These are phyloP conservation scores for Inonotus hispidus DNA, from an alignment of 1,284 basidiomycete species.

Conservation along the genomic window DNA sequence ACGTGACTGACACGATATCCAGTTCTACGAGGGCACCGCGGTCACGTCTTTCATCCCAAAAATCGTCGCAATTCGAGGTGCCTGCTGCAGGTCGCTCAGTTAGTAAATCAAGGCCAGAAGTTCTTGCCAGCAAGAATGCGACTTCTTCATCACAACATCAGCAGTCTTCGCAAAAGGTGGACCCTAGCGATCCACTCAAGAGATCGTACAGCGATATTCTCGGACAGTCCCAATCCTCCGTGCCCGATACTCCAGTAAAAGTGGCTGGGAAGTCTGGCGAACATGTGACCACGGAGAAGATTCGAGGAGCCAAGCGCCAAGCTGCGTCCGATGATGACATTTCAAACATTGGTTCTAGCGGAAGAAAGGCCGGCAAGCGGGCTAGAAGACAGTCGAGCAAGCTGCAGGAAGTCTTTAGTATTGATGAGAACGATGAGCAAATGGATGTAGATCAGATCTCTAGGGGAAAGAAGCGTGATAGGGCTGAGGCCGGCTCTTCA, in stretches of 20 bases:
- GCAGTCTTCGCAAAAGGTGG: constrained; percentile 1
- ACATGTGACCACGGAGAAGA: background rate
- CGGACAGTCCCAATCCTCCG: background rate
- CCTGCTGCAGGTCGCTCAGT: background rate
- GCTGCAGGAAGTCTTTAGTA: constrained; percentile 5
- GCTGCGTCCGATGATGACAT: constrained; percentile 33
- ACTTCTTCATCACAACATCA: background rate
- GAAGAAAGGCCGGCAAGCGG: constrained; percentile 27
- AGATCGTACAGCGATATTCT: background rate
- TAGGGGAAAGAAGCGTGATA: constrained; percentile 70
- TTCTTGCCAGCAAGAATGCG: background rate
- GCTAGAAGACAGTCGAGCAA: constrained; percentile 13
- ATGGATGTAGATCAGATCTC: constrained; percentile 30
- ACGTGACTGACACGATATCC: background rate
- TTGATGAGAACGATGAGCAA: constrained; percentile 13
- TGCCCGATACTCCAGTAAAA: constrained; percentile 4
- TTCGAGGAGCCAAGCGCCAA: constrained; percentile 47
- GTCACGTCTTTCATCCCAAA: background rate
- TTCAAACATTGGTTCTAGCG: constrained; percentile 29
- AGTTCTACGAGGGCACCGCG: background rate
- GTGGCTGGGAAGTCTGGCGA: background rate
- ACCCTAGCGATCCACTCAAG: background rate
- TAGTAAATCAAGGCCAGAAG: background rate
- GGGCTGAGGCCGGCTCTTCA: constrained; percentile 63
- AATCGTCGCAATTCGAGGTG: background rate